Evolutionary conservation across 176 grass and related monocot genomes (phyloP), one percentile per base, ranked within the genome.

Genomic region (sorghum (Sorghum bicolor)): DNA sequence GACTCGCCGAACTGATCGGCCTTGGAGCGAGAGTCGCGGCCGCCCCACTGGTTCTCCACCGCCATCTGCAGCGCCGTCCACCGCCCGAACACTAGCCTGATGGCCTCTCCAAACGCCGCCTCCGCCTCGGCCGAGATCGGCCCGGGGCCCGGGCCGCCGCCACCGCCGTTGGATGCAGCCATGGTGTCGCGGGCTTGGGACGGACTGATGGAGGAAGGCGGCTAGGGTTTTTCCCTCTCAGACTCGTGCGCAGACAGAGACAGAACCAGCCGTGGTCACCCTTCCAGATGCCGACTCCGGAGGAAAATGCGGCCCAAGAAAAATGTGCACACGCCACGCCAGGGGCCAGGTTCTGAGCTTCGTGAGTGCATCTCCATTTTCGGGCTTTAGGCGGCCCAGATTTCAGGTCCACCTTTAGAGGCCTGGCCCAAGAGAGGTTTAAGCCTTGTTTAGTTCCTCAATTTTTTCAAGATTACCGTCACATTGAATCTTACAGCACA

Each of bases 61-160:
- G 87, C 96, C 91, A 98, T 92, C 93, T 92, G 91, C 20, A 98
- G 82, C 47, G 88, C 92, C 22, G 90, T 98, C 95, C 95, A 98
- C 29, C 86, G 84, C 52, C 43, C 81, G 44, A 98, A 84, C 37
- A 98, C 72, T 3, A 94, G 92, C 2, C 47, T 61, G 36, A 98
- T 83, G 11, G 93, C 91, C 83, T 98, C 96, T 2, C 80, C 37
- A 20, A 98, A 57, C 5, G 82, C 50, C 6, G 82, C 82, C 10
- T 32, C 17, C 8, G 68, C 84, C 83, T 91, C 75, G 3, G 74
- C 24, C 20, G 90, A 92, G 16, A 93, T 86, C n/a, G 79, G 61
- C 34, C 41, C 84, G 43, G 66, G 77, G 47, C 71, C 84, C 20
- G 33, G n/a, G 55, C 55, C 55, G n/a, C 57, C 78, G 67, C 76